Evolutionary conservation across 179 eudicot genomes (phyloP).

Genomic region (Silene coronaria): DNA sequence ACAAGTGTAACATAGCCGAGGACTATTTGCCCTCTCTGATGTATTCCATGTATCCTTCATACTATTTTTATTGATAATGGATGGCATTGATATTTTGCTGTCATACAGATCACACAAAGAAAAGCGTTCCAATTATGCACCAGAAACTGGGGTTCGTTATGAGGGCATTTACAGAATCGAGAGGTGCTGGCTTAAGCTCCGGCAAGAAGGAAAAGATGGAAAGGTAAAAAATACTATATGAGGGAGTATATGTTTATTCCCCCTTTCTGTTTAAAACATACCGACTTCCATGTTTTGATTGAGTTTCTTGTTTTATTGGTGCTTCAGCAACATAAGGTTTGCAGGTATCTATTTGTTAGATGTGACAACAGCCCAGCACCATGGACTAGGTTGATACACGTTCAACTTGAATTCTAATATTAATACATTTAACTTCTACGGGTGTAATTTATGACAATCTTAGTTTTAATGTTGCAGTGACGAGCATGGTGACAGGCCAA

Average conservation of each 20-base stretch:
- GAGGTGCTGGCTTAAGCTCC: slow-evolving; percentile 68
- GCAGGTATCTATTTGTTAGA: slow-evolving; percentile 79
- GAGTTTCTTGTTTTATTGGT: slow-evolving; percentile 14
- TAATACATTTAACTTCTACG: not conserved
- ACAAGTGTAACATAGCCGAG: not conserved
- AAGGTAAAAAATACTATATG: no score
- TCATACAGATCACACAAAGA: slow-evolving; percentile 61
- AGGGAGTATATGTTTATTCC: not conserved
- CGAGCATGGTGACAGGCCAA: slow-evolving; percentile 77
- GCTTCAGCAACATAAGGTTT: slow-evolving; percentile 52
- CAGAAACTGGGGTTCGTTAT: slow-evolving; percentile 72
- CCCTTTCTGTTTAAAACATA: not conserved
- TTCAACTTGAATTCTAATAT: not conserved
- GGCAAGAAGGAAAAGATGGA: slow-evolving; percentile 31
- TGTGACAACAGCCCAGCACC: slow-evolving; percentile 98
- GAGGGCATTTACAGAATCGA: slow-evolving; percentile 92
- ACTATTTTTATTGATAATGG: not conserved
- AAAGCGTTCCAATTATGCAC: slow-evolving; percentile 82
- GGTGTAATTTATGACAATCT: not conserved
- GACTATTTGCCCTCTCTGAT: not conserved
- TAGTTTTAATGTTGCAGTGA: slow-evolving; percentile 44
- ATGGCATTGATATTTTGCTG: not conserved
- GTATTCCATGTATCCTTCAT: not conserved
- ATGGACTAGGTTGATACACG: slow-evolving; percentile 67
- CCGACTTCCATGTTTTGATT: not conserved